A percentile compares a stretch with the other conserved stretches of the same genome.
phyloP scores from a whole-genome alignment of 1,284 basidiomycete genomes.

The Athelia sp. region DNA sequence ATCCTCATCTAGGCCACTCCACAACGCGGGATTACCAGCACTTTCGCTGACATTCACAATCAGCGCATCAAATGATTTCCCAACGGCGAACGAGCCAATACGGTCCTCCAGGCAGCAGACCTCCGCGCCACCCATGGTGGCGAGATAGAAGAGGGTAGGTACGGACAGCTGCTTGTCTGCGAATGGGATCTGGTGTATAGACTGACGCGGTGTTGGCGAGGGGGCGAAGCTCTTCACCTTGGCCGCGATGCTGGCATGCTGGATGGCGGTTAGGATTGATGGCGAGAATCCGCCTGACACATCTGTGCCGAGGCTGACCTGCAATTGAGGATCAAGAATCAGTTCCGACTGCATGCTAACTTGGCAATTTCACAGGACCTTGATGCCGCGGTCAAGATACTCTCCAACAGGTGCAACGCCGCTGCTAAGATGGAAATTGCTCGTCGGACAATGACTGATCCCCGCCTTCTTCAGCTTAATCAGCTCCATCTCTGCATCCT shows the following conservation, averaged over 20 bases:
- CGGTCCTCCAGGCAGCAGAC: slow-evolving; percentile 70
- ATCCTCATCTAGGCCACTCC: slow-evolving; percentile 37
- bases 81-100: slow-evolving; percentile 77
- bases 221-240: slow-evolving; percentile 46
- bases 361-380: slow-evolving; percentile 54
- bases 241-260: slow-evolving; percentile 78
- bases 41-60: slow-evolving; percentile 51
- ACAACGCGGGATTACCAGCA: slow-evolving; percentile 58
- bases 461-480: slow-evolving; percentile 69
- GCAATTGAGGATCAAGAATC: neutral
- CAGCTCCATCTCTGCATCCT: slow-evolving; percentile 67
- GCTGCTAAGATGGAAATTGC: slow-evolving; percentile 87
- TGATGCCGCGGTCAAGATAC: slow-evolving; percentile 81
- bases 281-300: slow-evolving; percentile 86
- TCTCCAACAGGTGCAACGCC: slow-evolving; percentile 78
- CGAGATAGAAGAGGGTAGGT: slow-evolving; percentile 81
- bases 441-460: slow-evolving; percentile 90
- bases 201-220: slow-evolving; percentile 10
- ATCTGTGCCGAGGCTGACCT: slow-evolving; percentile 90
- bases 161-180: slow-evolving; percentile 64
- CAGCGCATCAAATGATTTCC: slow-evolving; percentile 91
- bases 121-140: slow-evolving; percentile 88
- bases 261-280: slow-evolving; percentile 81
- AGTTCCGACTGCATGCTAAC: slow-evolving; percentile 3
- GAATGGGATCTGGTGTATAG: no score